Conservation (phyloP, 805 yeast species). For the Sugiyamaella americana region DNA sequence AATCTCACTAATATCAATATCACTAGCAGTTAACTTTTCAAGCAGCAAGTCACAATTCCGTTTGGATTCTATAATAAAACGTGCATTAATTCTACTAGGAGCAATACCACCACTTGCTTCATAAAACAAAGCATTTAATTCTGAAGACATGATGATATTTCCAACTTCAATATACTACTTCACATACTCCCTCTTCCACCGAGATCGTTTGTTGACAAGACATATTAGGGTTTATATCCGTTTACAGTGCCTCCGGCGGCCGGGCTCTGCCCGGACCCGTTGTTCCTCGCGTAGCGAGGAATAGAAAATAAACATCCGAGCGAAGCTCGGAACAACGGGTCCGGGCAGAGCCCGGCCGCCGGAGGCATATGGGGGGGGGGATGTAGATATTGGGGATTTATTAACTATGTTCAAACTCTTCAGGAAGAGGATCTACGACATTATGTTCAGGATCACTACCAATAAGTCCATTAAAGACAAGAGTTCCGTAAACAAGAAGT, state of each 20-base stretch:
- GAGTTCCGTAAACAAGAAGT: constrained; percentile 61
- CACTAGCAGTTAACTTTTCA: too few relatives aligned
- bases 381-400: not conserved
- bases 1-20: too few relatives aligned
- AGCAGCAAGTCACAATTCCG: too few relatives aligned
- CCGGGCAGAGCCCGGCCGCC: not conserved
- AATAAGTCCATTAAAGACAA: constrained; percentile 66
- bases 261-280: not conserved
- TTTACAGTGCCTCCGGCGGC: not conserved
- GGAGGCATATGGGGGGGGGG: not conserved
- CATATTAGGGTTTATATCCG: not conserved
- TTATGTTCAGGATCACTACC: not conserved
- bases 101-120: too few relatives aligned
- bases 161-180: too few relatives aligned
- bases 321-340: not conserved
- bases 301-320: too few relatives aligned
- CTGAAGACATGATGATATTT: too few relatives aligned
- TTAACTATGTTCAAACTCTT: constrained; percentile 17
- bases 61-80: too few relatives aligned
- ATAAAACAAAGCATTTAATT: too few relatives aligned
- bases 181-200: not conserved
- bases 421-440: constrained; percentile 13
- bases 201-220: not conserved
- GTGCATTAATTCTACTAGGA: too few relatives aligned
- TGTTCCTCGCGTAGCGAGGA: not conserved